These are phyloP conservation scores for Pseudoneurospora amorphoporcata DNA, from an alignment of 495 filamentous ascomycete genomes.

Conservation along the genomic window DNA sequence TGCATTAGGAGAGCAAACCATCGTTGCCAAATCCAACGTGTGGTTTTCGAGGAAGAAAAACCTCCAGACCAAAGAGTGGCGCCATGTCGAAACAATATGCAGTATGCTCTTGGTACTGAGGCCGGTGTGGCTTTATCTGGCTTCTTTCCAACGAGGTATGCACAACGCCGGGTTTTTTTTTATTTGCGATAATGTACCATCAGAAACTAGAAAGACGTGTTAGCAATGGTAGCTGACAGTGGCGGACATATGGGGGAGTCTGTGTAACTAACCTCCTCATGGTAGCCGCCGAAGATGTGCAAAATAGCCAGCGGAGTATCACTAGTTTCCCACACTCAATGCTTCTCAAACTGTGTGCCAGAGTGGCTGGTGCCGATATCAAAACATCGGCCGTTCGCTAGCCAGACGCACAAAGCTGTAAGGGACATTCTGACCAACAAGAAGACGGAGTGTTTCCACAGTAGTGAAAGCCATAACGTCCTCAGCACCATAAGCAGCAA, in stretches of 20 bases:
- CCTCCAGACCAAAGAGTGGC: neutral
- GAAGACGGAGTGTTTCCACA: slow-evolving; percentile 63
- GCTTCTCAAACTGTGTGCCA: neutral
- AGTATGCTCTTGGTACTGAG: neutral
- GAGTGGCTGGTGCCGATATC: slow-evolving; percentile 3
- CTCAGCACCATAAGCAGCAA: slow-evolving; percentile 67
- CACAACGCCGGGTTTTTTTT: neutral
- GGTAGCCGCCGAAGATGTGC: neutral
- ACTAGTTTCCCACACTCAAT: neutral
- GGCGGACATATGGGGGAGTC: neutral
- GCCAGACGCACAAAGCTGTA: slow-evolving; percentile 79
- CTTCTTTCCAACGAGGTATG: neutral
- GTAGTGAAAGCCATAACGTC: slow-evolving; percentile 76
- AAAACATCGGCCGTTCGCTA: slow-evolving; percentile 59
- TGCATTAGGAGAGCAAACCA: neutral
- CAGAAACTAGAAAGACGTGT: neutral
- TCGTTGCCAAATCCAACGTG: neutral
- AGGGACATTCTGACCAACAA: slow-evolving; percentile 77
- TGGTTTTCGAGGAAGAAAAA: neutral
- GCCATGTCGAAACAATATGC: neutral
- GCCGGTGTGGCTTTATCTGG: neutral
- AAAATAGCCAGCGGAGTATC: neutral
- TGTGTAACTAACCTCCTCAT: neutral
- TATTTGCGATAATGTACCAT: neutral
- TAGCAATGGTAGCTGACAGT: neutral